Conservation (phyloP, 176 grass and related monocot species). For the Oryza nivara region DNA sequence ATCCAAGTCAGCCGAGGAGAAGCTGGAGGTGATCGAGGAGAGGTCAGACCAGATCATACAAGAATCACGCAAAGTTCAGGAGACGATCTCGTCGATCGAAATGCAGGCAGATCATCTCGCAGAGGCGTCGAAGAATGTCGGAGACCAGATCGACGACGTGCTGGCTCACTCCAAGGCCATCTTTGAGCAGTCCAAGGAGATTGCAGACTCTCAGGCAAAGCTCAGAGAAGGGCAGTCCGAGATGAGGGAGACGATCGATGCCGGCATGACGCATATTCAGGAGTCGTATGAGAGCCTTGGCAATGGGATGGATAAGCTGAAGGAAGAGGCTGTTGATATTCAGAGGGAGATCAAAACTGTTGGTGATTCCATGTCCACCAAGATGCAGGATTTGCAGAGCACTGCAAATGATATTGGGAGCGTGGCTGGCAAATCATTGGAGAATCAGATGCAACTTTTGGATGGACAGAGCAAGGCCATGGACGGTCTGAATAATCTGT, state of each 20-base stretch:
- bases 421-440: conserved; percentile 51
- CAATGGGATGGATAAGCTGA: conserved; percentile 64
- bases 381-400: conserved; percentile 66
- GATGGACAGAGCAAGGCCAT: conserved; percentile 62
- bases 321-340: conserved; percentile 53
- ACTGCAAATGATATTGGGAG: conserved; percentile 65
- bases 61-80: conserved; percentile 52
- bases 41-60: conserved; percentile 61
- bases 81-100: conserved; percentile 57
- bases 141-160: conserved; percentile 53
- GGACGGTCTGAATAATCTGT: conserved; percentile 60
- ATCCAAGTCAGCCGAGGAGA: conserved; percentile 67
- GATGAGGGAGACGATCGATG: conserved; percentile 65
- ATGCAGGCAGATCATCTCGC: conserved; percentile 43
- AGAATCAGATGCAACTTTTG: conserved; percentile 75
- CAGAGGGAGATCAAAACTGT: conserved; percentile 63
- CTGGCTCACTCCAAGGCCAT: conserved; percentile 55
- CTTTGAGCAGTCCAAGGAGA: conserved; percentile 60
- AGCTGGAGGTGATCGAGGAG: conserved; percentile 70
- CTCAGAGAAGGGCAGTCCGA: conserved; percentile 62
- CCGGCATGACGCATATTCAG: conserved; percentile 50
- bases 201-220: conserved; percentile 42
- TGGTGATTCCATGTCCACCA: conserved; percentile 59
- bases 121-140: conserved; percentile 42
- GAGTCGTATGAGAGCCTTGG: conserved; percentile 63